Evolutionary conservation across 768 basidiomycete species (phyloP).

Genomic region (Panus rudis): DNA sequence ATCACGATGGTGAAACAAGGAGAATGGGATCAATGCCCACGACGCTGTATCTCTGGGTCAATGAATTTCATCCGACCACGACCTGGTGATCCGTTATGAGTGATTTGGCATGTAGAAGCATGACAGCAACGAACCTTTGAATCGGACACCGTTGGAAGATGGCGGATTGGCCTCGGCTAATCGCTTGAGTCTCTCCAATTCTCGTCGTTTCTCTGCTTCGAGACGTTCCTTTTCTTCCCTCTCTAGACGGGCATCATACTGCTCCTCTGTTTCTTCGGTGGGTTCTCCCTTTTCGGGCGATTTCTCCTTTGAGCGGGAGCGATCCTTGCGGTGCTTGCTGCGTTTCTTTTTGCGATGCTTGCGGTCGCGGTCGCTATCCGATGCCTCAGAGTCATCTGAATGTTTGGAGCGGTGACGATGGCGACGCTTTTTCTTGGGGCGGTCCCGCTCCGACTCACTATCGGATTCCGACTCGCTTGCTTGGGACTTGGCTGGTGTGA

Average conservation of each 20-base stretch:
- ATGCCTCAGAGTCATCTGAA: constrained; percentile 10
- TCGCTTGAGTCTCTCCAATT: constrained; percentile 45
- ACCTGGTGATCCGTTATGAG: constrained; percentile 26
- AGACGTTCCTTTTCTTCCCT: constrained; percentile 57
- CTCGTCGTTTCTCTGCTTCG: constrained; percentile 36
- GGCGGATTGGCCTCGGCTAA: constrained; percentile 22
- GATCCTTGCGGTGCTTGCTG: constrained; percentile 10
- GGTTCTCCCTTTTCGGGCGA: constrained; percentile 9
- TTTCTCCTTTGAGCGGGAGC: constrained; percentile 8
- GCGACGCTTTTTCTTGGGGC: constrained; percentile 6
- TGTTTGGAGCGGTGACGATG: constrained; percentile 10
- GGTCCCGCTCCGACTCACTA: background rate
- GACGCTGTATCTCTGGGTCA: constrained; percentile 39
- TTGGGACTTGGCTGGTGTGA: constrained; percentile 3
- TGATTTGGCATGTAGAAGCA: background rate
- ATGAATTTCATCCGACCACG: constrained; percentile 64
- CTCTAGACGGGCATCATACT: constrained; percentile 64
- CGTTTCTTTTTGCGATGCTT: constrained; percentile 21
- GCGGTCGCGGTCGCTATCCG: constrained; percentile 19
- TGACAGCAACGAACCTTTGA: constrained; percentile 44
- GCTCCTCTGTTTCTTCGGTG: constrained; percentile 57
- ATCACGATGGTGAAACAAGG: background rate
- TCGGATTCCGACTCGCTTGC: constrained; percentile 7
- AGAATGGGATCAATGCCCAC: background rate
- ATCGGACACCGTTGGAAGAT: constrained; percentile 44